These are phyloP conservation scores for Byssoonygena ceratinophila DNA, from an alignment of 2,329 filamentous ascomycete species.

Conservation along the genomic window DNA sequence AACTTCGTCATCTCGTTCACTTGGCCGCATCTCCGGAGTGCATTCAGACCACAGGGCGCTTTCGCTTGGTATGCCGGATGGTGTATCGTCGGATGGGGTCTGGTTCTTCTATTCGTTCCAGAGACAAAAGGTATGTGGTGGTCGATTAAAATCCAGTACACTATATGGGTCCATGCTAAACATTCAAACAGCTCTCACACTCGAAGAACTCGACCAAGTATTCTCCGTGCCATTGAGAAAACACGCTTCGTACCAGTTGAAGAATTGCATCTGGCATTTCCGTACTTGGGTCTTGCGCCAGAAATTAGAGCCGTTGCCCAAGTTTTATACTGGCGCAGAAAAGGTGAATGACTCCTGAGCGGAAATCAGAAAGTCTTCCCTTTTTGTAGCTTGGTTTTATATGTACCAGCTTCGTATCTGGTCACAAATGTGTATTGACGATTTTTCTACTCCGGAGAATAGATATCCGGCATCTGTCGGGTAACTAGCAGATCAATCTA, in stretches of 20 bases:
- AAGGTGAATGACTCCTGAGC: background rate
- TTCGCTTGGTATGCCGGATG: slow-evolving; percentile 49
- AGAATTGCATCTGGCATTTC: slow-evolving; percentile 34
- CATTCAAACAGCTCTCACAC: slow-evolving; percentile 23
- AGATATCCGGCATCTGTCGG: too few species aligned
- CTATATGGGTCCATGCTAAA: too few species aligned
- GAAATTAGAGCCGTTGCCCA: slow-evolving; percentile 25
- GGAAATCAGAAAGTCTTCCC: too few species aligned
- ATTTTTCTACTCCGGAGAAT: too few species aligned
- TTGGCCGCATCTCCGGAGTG: slow-evolving; percentile 40
- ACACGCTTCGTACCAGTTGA: slow-evolving; percentile 34
- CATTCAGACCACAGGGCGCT: slow-evolving; percentile 44
- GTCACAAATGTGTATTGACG: too few species aligned
- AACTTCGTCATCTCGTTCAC: slow-evolving; percentile 46
- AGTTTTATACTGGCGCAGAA: background rate
- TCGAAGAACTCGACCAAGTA: slow-evolving; percentile 43
- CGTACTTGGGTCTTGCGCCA: slow-evolving; percentile 32
- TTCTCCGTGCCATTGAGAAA: slow-evolving; percentile 43
- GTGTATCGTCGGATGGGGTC: slow-evolving; percentile 45
- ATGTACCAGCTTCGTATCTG: too few species aligned
- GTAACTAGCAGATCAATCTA: too few species aligned
- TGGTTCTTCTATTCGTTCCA: slow-evolving; percentile 44
- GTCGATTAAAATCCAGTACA: too few species aligned
- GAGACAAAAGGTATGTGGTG: slow-evolving; percentile 38
- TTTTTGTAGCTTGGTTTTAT: too few species aligned